Evolutionary conservation across 202 grass and related monocot genomes (phyloP).

Genomic region (Schoenoplectus triqueter): DNA sequence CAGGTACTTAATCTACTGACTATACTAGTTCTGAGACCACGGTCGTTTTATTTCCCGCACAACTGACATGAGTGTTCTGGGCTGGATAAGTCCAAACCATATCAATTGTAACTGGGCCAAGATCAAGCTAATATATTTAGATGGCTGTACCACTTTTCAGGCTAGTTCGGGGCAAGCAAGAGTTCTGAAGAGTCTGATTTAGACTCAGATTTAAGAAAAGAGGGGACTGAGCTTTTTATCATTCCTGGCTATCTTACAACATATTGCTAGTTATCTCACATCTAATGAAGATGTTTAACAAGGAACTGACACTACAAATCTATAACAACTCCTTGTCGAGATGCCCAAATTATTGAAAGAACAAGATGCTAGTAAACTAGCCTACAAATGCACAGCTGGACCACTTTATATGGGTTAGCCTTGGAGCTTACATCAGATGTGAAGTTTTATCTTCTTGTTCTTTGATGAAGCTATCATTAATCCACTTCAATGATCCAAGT

Average conservation of each 20-base stretch:
- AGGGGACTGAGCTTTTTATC: neutral
- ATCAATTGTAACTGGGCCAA: neutral
- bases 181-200: too few relatives aligned
- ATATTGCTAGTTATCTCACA: conserved; percentile 14
- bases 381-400: too few relatives aligned
- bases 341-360: neutral
- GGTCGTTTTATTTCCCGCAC: neutral
- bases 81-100: neutral
- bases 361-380: neutral
- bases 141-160: too few relatives aligned
- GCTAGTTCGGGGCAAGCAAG: too few relatives aligned
- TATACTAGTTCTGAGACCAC: neutral
- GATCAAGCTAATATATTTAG: neutral
- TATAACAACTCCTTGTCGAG: neutral
- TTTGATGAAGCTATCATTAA: conserved; percentile 22
- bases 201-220: neutral
- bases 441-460: conserved; percentile 18
- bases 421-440: conserved; percentile 34
- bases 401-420: neutral
- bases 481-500: neutral
- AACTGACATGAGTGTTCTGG: too few relatives aligned
- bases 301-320: neutral
- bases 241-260: neutral
- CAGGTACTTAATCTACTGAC: neutral
- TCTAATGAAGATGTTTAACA: conserved; percentile 10